Conservation (phyloP, 768 basidiomycete genomes). For the Trametes coccinea region DNA sequence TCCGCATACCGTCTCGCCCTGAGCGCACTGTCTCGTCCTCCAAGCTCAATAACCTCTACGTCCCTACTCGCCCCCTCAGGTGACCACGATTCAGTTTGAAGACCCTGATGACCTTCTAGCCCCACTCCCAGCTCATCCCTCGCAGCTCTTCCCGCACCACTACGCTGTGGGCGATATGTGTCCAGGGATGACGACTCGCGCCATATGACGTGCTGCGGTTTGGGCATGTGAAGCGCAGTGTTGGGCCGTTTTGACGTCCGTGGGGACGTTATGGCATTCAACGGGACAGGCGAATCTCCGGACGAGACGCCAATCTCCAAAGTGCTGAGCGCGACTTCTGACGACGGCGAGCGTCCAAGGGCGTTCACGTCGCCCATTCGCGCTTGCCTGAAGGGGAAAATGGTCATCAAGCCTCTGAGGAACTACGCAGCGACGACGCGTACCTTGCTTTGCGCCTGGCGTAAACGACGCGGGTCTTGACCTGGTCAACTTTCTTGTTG, state of each 20-base stretch:
- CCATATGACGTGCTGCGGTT: constrained; percentile 35
- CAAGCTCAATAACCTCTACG: constrained; percentile 1
- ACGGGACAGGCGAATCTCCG: no score
- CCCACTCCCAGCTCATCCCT: no score
- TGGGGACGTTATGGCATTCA: no score
- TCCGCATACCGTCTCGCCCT: neutral
- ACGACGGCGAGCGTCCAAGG: no score
- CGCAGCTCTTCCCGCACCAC: neutral
- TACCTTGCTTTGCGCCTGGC: constrained; percentile 69
- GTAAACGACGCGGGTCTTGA: constrained; percentile 64
- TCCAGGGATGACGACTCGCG: neutral
- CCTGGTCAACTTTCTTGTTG: constrained; percentile 61
- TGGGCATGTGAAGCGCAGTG: constrained; percentile 44
- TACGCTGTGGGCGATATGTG: neutral
- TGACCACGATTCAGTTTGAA: neutral
- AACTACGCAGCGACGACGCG: neutral
- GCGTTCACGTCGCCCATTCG: neutral
- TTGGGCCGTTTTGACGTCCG: no score
- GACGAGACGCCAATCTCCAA: no score
- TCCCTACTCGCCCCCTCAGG: neutral
- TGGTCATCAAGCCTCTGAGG: neutral
- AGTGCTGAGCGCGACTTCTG: neutral
- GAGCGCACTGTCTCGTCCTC: neutral
- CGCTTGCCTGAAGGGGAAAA: neutral
- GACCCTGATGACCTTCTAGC: neutral